Evolutionary conservation across 495 filamentous ascomycete genomes (phyloP).

Genomic region (Hypoxylon cercidicola): DNA sequence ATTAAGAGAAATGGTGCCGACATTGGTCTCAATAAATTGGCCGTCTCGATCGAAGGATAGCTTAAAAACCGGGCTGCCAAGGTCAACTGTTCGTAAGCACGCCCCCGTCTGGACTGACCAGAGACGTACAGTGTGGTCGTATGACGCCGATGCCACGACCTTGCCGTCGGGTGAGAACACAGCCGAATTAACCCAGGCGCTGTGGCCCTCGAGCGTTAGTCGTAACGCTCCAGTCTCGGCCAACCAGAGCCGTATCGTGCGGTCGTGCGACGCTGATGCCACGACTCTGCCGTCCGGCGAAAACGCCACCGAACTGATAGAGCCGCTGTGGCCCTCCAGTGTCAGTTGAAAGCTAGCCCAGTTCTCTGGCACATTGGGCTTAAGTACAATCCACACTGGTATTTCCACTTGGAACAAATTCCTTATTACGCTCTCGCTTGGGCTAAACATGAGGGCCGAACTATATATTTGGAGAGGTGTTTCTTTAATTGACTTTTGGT

Average conservation of each 20-base stretch:
- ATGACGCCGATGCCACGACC: no score
- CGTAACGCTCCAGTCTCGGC: neutral
- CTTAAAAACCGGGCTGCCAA: neutral
- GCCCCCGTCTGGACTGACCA: no score
- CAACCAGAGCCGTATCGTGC: constrained; percentile 26
- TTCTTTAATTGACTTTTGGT: no score
- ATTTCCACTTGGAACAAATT: no score
- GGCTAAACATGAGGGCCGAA: no score
- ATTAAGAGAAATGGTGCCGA: constrained; percentile 2
- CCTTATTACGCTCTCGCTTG: no score
- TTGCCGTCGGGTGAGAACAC: no score
- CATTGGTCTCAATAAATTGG: neutral
- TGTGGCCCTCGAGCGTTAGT: no score
- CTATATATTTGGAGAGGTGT: no score
- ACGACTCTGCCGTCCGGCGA: constrained; percentile 34
- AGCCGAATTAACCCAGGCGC: no score
- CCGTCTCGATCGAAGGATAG: constrained; percentile 1
- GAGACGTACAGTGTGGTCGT: no score
- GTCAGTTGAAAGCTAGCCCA: constrained; percentile 2
- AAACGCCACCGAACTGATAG: constrained; percentile 45
- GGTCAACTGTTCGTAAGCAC: neutral
- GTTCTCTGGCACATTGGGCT: neutral
- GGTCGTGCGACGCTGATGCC: constrained; percentile 18
- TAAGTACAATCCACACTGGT: neutral
- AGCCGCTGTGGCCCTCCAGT: constrained; percentile 41